A percentile compares a stretch with the other conserved stretches of the same genome.
These are phyloP conservation scores for Dicorynia guianensis DNA, from an alignment of 306 rosid species.

Conservation along the genomic window DNA sequence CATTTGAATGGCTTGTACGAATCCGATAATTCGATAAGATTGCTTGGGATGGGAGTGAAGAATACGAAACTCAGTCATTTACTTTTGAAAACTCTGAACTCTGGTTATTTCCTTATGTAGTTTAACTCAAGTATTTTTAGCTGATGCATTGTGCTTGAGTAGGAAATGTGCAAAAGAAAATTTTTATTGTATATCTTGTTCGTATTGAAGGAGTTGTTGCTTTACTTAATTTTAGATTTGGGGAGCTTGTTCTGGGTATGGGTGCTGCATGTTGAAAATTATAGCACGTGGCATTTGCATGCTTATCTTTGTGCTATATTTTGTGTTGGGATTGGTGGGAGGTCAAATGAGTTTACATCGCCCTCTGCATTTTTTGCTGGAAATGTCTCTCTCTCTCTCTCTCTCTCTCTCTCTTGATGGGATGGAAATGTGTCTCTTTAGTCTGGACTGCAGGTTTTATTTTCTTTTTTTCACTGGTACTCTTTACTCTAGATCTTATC, in stretches of 20 bases:
- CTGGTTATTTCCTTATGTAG: slow-evolving; percentile 14
- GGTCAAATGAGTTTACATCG: neutral
- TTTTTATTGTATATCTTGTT: neutral
- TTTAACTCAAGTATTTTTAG: neutral
- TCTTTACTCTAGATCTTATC: neutral
- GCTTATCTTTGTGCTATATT: neutral
- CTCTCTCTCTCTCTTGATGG: too few relatives aligned
- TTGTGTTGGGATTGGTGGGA: too few relatives aligned
- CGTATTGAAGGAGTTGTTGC: slow-evolving; percentile 15
- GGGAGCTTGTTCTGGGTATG: slow-evolving; percentile 18
- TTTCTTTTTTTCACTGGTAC: neutral
- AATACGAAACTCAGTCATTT: neutral
- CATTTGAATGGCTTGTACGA: neutral
- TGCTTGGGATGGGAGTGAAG: neutral
- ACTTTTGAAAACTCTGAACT: slow-evolving; percentile 6
- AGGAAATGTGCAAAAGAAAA: neutral
- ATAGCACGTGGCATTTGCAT: slow-evolving; percentile 11
- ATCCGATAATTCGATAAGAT: too few relatives aligned
- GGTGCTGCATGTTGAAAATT: slow-evolving; percentile 22
- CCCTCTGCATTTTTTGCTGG: slow-evolving; percentile 22
- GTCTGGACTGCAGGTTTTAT: slow-evolving; percentile 11
- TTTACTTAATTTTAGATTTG: slow-evolving; percentile 6
- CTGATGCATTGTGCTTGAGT: slow-evolving; percentile 11
- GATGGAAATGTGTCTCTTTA: slow-evolving; percentile 10
- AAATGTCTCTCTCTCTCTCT: slow-evolving; percentile 11